Evolutionary conservation across 164 flowering plant genomes (phyloP).

Genomic region (Nymphaea colorata): DNA sequence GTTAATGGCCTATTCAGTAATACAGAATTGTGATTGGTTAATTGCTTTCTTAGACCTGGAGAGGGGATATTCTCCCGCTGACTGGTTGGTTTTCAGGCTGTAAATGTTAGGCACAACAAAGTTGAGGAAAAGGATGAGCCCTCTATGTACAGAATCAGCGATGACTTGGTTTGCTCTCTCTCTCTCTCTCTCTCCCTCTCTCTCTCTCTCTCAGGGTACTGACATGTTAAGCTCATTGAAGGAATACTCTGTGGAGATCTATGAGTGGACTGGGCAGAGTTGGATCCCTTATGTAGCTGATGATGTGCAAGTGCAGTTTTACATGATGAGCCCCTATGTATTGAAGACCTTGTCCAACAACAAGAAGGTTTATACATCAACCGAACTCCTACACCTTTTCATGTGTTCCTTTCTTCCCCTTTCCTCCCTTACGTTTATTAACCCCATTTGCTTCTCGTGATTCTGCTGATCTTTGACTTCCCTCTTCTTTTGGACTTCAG

Average conservation of each 20-base stretch:
- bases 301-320: slow-evolving; percentile 96
- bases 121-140: slow-evolving; percentile 89
- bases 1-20: too few species aligned
- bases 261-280: slow-evolving; percentile 87
- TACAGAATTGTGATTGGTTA: neutral
- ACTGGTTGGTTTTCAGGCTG: slow-evolving; percentile 35
- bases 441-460: neutral
- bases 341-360: slow-evolving; percentile 73
- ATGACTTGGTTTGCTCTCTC: slow-evolving; percentile 55
- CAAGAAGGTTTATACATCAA: slow-evolving; percentile 39
- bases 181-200: neutral
- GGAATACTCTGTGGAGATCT: slow-evolving; percentile 89
- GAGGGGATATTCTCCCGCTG: neutral
- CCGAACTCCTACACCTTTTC: neutral
- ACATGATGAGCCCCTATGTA: slow-evolving; percentile 99
- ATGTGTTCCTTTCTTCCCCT: too few species aligned
- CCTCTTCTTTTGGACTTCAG: slow-evolving; percentile 20
- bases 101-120: slow-evolving; percentile 69
- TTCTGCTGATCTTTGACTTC: neutral
- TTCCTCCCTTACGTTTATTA: too few species aligned
- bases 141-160: slow-evolving; percentile 79
- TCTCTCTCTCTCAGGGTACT: neutral
- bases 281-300: slow-evolving; percentile 90
- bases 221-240: slow-evolving; percentile 15
- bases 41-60: neutral